Base-by-base conservation (phyloP, 805 yeast species). In the Vanderwaltozyma polyspora region DNA sequence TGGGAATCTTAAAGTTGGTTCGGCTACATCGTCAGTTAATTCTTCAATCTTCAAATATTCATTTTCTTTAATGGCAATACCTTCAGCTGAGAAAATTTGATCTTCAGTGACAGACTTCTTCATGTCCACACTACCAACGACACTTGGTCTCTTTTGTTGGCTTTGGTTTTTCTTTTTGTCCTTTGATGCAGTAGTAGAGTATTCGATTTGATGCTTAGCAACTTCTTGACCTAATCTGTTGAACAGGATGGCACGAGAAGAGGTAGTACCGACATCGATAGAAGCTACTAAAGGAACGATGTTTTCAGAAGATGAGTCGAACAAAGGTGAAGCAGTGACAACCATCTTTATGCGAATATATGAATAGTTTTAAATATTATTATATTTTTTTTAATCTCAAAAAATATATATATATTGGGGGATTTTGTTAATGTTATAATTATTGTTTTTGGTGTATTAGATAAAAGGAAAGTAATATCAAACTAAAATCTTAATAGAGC, bases 261-360 rank as follows among this genome's bases (percentile, higher is more conserved):
- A 82, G 2, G 95, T 86, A 19, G 96, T 86, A 26, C 96, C 96
- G 31, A 78, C 83, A 57, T 85, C 95, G 28, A 85, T 76, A 36
- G 93, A 73, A 12, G 83, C 86, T 32, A 83, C 55, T 28, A 67
- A 45, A 1, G 71, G 71, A 6, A 38, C 32, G 4, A 25, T 28
- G 3, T 12, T 13, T 12, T 32, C 33, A 15, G 33, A 11, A 2
- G n/a, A 25, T 27, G 29, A 27, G 14, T 25, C 9, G 14, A 25
- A 25, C 14, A 13, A 13, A 13, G 35, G 30, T 12, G n/a, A 22
- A 9, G 35, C 26, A 21, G 21, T 28, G 22, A 28, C 35, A 2
- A 33, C 35, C 35, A 33, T 33, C 19, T 7, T 16, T 16, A 16
- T 27, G 15, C 21, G 3, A 14, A 25, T 13, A 13, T 14, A 27